phyloP scores from a whole-genome alignment of 768 basidiomycete species.

The Suillus tomentosus region DNA sequence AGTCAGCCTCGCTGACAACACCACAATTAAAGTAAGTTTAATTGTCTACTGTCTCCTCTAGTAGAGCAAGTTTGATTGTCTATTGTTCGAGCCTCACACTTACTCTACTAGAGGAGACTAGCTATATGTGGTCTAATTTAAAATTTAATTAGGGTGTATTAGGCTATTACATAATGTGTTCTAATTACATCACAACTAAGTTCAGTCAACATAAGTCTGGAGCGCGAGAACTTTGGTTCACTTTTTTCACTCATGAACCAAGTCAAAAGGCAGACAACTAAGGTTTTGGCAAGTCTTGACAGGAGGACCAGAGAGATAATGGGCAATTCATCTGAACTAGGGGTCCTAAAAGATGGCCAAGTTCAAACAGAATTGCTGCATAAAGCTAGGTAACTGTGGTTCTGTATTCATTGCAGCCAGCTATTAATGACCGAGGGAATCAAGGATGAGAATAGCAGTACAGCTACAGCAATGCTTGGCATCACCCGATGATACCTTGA shows the following conservation, averaged over 20 bases:
- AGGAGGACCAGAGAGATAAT: neutral
- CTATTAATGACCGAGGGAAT: neutral
- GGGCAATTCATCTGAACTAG: neutral
- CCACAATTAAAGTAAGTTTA: too few relatives aligned
- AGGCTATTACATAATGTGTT: neutral
- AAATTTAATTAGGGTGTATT: neutral
- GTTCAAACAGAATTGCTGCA: neutral
- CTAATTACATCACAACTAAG: neutral
- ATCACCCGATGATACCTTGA: neutral
- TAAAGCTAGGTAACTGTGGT: neutral
- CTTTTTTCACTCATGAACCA: neutral
- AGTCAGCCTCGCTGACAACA: too few relatives aligned
- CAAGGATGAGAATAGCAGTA: neutral
- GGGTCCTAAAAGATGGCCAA: neutral
- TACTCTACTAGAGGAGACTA: too few relatives aligned
- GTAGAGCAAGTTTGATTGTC: neutral
- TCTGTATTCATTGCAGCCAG: neutral
- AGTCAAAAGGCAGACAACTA: neutral
- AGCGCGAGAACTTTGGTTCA: neutral
- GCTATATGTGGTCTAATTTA: too few relatives aligned
- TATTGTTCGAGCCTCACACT: neutral
- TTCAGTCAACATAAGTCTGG: neutral
- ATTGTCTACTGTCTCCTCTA: neutral
- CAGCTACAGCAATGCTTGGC: neutral
- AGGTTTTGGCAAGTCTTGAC: neutral